A percentile compares a stretch with the other conserved stretches of the same genome.
Evolutionary conservation across 306 rosid genomes (phyloP).

Genomic region (Dalbergia cochinchinensis): DNA sequence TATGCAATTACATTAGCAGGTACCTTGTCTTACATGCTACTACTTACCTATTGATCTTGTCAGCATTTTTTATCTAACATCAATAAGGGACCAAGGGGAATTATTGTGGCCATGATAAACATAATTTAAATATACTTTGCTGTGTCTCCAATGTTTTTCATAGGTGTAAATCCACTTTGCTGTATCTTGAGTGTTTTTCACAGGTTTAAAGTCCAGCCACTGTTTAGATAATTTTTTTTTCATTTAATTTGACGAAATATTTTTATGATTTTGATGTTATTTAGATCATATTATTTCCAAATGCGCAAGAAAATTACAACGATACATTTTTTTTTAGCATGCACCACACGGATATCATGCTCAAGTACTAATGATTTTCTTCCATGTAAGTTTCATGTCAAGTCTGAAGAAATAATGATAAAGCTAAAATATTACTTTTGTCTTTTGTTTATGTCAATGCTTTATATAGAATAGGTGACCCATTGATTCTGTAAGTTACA

Average conservation of each 20-base stretch:
- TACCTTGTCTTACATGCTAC: conserved; percentile 34
- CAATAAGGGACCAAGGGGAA: not conserved
- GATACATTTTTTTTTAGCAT: too few species aligned
- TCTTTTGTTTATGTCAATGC: conserved; percentile 6
- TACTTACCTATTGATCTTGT: conserved; percentile 12
- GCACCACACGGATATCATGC: too few species aligned
- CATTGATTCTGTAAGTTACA: conserved; percentile 27
- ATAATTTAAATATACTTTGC: conserved; percentile 26
- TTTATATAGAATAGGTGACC: conserved; percentile 19
- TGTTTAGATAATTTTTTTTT: too few species aligned
- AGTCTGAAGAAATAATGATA: conserved; percentile 2
- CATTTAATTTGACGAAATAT: too few species aligned
- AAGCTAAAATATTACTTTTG: conserved; percentile 22
- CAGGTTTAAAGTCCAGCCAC: not conserved
- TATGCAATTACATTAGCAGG: conserved; percentile 99
- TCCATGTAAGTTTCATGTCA: conserved; percentile 23
- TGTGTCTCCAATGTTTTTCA: conserved; percentile 3
- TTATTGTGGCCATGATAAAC: not conserved
- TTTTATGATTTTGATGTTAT: too few species aligned
- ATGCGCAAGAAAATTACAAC: too few species aligned
- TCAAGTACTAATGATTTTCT: not conserved
- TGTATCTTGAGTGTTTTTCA: conserved; percentile 10
- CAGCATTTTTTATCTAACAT: conserved; percentile 1
- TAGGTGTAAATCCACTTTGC: not conserved
- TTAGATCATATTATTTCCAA: too few species aligned